These are phyloP conservation scores for Delphinella strobiligena DNA, from an alignment of 2,329 filamentous ascomycete genomes.

Conservation along the genomic window DNA sequence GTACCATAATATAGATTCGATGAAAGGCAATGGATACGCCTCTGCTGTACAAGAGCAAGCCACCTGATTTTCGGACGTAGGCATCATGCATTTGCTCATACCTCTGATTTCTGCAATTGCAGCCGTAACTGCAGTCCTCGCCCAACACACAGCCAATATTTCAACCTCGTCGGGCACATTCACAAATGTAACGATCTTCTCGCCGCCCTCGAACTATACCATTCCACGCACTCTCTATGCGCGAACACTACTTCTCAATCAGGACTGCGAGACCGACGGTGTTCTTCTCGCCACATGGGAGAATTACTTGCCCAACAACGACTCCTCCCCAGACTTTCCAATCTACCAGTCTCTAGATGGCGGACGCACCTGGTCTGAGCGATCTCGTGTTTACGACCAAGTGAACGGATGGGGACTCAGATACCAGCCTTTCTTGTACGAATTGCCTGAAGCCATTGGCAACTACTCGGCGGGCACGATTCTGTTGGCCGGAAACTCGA, in stretches of 20 bases:
- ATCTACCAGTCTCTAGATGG: constrained; percentile 36
- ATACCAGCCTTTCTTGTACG: constrained; percentile 58
- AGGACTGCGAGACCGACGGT: constrained; percentile 18
- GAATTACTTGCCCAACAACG: constrained; percentile 37
- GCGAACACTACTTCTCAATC: constrained; percentile 33
- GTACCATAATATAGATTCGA: too few relatives aligned
- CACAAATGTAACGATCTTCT: constrained; percentile 14
- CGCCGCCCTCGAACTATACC: constrained; percentile 16
- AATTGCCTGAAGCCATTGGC: constrained; percentile 46
- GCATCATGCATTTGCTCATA: too few relatives aligned
- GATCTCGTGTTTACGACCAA: constrained; percentile 51
- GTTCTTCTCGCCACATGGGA: constrained; percentile 42
- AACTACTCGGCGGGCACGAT: constrained; percentile 51
- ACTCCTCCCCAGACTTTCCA: constrained; percentile 31
- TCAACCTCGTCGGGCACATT: constrained; percentile 1
- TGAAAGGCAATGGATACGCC: too few relatives aligned
- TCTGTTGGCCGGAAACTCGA: constrained; percentile 48
- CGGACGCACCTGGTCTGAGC: constrained; percentile 46
- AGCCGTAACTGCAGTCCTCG: not conserved
- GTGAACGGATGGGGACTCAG: constrained; percentile 53
- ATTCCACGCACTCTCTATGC: constrained; percentile 37
- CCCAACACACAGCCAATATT: constrained; percentile 2
- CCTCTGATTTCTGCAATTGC: too few relatives aligned
- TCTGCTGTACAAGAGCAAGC: too few relatives aligned
- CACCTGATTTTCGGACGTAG: too few relatives aligned